Percentiles rank a stretch among this genome's conserved stretches.
These are phyloP conservation scores for Hibiscus syriacus DNA, from an alignment of 345 rosid species.

Conservation along the genomic window DNA sequence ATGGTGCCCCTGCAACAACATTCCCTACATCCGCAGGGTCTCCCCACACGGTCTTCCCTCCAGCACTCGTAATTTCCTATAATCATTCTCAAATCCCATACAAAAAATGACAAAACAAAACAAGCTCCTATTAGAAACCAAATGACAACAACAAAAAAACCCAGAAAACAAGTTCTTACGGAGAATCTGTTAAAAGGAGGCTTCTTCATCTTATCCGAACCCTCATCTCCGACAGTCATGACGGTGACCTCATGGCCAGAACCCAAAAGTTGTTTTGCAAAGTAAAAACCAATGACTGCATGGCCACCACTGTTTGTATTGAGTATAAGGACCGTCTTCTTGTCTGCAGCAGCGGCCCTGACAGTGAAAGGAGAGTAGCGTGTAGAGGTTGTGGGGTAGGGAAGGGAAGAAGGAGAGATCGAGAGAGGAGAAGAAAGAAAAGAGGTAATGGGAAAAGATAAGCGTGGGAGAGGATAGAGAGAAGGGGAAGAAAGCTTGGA, in stretches of 20 bases:
- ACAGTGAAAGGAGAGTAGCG: constrained; percentile 32
- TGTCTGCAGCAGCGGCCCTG: constrained; percentile 35
- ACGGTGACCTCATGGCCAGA: too few species aligned
- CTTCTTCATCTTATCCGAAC: constrained; percentile 88
- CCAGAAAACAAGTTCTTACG: constrained; percentile 24
- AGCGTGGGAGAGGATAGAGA: constrained; percentile 16
- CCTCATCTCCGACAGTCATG: too few species aligned
- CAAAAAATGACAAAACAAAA: too few species aligned
- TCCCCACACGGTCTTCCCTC: constrained; percentile 91
- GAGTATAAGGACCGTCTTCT: constrained; percentile 81
- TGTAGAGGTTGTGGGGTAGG: constrained; percentile 17
- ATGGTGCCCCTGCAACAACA: constrained; percentile 49
- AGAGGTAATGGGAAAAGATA: constrained; percentile 24
- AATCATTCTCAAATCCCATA: too few species aligned
- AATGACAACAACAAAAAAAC: background rate
- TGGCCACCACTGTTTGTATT: too few species aligned
- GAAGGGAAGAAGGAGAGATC: constrained; percentile 23
- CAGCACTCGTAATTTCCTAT: constrained; percentile 79
- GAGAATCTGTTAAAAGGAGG: constrained; percentile 87
- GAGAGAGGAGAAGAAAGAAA: constrained; percentile 25
- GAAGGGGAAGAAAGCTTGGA: constrained; percentile 25
- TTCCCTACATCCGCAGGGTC: constrained; percentile 67
- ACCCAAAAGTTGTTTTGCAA: too few species aligned
- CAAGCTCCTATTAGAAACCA: constrained; percentile 56
- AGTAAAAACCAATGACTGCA: too few species aligned